Base-by-base conservation (phyloP, 2,329 filamentous ascomycete species). In the Aspergillus brunneoviolaceus region DNA sequence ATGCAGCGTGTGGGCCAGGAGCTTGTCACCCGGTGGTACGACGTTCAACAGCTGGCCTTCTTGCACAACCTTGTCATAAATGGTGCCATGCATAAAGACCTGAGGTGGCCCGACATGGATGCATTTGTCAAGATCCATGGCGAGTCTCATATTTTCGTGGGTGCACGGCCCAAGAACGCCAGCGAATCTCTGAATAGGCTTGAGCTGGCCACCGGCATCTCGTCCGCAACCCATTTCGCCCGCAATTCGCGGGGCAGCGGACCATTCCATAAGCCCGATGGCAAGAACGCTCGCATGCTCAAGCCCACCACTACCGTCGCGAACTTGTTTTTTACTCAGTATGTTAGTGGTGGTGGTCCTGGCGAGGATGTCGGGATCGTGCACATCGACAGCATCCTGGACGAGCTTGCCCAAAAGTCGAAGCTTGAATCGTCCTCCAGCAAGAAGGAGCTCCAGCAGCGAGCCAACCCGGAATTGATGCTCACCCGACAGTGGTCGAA, bases 61-160 rank as follows among this genome's bases (percentile, higher is more conserved):
- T 65, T 72, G 57, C 56, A 72, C 61, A 72, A 72, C 29, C 66
- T 72, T 14, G 61, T 70, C 45, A 65, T 59, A 25, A 57, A 60
- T n/a, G 21, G 23, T 33, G 54, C 56, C 48, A 35, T 23, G 10
- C 56, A 65, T 48, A 63, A 62, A 49, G 45, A 67, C 47, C 14
- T 72, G 56, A 62, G 48, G 12, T 73, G 68, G 70, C 69, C 69
- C 55, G 69, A 73, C 53, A 72, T 73, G 61, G 69, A 72, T 19
- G 53, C 68, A 51, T 71, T 72, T 50, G 63, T 72, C 49, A 67
- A 71, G 50, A 70, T 73, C 16, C 70, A 73, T 58, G 67, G 70
- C 47, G 68, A 72, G 47, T 67, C 64, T 60, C 65, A 67, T 57
- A 71, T 73, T 21, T 72, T 73, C 55, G 55, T 72, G 48, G 68